Conservation (phyloP, 495 filamentous ascomycete genomes). For the Penicillium cataractarum region DNA sequence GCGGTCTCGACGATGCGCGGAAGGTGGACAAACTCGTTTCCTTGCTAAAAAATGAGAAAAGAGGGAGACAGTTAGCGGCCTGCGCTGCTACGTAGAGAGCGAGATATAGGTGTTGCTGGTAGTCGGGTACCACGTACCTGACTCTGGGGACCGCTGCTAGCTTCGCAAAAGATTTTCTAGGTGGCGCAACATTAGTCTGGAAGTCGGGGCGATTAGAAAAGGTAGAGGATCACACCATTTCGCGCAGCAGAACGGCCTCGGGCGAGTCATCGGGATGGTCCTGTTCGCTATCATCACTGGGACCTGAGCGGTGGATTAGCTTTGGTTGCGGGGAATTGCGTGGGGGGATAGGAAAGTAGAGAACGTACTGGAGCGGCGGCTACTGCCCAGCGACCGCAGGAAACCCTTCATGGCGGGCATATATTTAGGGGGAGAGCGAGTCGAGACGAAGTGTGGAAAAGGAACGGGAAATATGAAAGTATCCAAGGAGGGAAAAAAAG, state of each 20-base stretch:
- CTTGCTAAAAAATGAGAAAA: slow-evolving; percentile 49
- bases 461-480: neutral
- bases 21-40: slow-evolving; percentile 90
- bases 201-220: neutral
- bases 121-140: slow-evolving; percentile 51
- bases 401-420: slow-evolving; percentile 26
- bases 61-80: slow-evolving; percentile 8
- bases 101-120: neutral
- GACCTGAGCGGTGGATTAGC: slow-evolving; percentile 24
- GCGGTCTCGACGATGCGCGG: slow-evolving; percentile 92
- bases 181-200: neutral
- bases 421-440: neutral
- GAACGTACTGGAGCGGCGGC: slow-evolving; percentile 34
- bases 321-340: slow-evolving; percentile 13
- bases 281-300: slow-evolving; percentile 23
- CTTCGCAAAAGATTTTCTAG: slow-evolving; percentile 77
- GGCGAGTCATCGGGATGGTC: slow-evolving; percentile 46
- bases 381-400: slow-evolving; percentile 15
- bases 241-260: slow-evolving; percentile 49
- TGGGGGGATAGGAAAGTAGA: neutral
- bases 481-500: neutral
- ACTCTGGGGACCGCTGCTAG: slow-evolving; percentile 63
- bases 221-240: slow-evolving; percentile 48
- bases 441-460: slow-evolving; percentile 1
- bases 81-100: neutral